Evolutionary conservation across 306 rosid genomes (phyloP).

Genomic region (Macrotyloma uniflorum): DNA sequence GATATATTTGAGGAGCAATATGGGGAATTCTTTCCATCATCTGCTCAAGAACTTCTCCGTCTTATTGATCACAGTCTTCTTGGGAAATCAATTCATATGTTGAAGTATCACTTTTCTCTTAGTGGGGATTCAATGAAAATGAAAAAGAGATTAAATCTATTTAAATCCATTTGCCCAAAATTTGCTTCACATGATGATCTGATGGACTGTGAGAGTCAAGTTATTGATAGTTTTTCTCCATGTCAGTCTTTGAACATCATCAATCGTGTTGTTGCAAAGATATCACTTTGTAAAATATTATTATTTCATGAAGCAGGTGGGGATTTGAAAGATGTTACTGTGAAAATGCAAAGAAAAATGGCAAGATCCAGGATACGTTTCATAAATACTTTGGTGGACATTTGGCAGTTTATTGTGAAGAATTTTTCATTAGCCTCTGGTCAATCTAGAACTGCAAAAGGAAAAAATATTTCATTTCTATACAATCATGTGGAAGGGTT

Average conservation of each 20-base stretch:
- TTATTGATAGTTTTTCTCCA: constrained; percentile 49
- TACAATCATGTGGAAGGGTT: constrained; percentile 66
- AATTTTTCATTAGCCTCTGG: constrained; percentile 52
- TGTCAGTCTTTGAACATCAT: constrained; percentile 58
- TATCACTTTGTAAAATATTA: constrained; percentile 65
- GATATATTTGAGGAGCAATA: constrained; percentile 72
- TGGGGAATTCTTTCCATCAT: constrained; percentile 60
- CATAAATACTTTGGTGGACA: constrained; percentile 60
- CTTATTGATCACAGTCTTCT: constrained; percentile 74
- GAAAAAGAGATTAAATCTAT: constrained; percentile 62
- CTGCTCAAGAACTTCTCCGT: constrained; percentile 60
- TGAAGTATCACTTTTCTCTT: constrained; percentile 61
- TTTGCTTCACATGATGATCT: constrained; percentile 52
- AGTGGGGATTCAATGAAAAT: constrained; percentile 55
- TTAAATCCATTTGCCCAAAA: constrained; percentile 59
- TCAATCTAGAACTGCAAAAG: constrained; percentile 48
- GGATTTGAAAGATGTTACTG: constrained; percentile 41
- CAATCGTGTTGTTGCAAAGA: constrained; percentile 64
- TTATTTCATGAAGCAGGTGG: constrained; percentile 55
- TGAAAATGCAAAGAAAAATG: constrained; percentile 41
- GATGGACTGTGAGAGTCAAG: constrained; percentile 59
- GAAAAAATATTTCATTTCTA: constrained; percentile 46
- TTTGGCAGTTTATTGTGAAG: constrained; percentile 70
- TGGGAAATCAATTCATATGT: constrained; percentile 71
- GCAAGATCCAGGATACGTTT: constrained; percentile 55